Percentiles rank a stretch among this genome's conserved stretches.
phyloP scores from a whole-genome alignment of 768 basidiomycete species.

The Cytidiella melzeri region DNA sequence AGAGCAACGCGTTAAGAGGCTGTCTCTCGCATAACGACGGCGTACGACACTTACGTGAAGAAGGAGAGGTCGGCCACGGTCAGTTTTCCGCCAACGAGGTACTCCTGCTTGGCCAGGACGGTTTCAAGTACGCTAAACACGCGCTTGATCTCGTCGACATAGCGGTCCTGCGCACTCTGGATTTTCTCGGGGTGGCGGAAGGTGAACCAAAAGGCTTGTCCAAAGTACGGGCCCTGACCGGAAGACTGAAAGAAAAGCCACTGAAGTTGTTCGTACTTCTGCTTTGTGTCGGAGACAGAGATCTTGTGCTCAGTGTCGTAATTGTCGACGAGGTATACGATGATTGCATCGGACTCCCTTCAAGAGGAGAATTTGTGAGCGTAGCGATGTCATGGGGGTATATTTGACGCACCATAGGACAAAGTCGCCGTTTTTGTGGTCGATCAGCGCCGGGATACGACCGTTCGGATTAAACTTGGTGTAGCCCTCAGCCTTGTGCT shows the following conservation, averaged over 20 bases:
- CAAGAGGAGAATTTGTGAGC: neutral
- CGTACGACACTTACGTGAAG: conserved; percentile 3
- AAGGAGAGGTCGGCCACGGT: conserved; percentile 16
- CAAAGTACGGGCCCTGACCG: conserved; percentile 17
- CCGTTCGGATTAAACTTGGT: conserved; percentile 24
- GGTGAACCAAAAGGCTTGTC: conserved; percentile 13
- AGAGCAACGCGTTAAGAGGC: neutral
- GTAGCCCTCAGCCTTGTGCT: conserved; percentile 13
- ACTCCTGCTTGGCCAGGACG: conserved; percentile 15
- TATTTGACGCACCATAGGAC: conserved; percentile 17
- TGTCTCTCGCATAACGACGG: neutral
- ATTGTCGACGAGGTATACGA: conserved; percentile 32
- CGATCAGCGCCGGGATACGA: conserved; percentile 28
- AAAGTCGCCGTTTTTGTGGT: conserved; percentile 23
- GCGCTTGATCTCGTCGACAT: conserved; percentile 17
- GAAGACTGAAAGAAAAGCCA: conserved; percentile 34
- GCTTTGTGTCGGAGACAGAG: neutral
- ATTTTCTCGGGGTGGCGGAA: conserved; percentile 12
- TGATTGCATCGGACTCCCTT: conserved; percentile 29
- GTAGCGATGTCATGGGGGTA: neutral
- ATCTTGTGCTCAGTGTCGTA: conserved; percentile 35
- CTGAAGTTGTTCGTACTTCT: conserved; percentile 16
- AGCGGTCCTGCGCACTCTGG: conserved; percentile 13
- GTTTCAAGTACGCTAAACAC: conserved; percentile 17
- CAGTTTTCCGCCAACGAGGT: conserved; percentile 11